phyloP scores from a whole-genome alignment of 208 protist genomes.

The Leishmania guyanensis region DNA sequence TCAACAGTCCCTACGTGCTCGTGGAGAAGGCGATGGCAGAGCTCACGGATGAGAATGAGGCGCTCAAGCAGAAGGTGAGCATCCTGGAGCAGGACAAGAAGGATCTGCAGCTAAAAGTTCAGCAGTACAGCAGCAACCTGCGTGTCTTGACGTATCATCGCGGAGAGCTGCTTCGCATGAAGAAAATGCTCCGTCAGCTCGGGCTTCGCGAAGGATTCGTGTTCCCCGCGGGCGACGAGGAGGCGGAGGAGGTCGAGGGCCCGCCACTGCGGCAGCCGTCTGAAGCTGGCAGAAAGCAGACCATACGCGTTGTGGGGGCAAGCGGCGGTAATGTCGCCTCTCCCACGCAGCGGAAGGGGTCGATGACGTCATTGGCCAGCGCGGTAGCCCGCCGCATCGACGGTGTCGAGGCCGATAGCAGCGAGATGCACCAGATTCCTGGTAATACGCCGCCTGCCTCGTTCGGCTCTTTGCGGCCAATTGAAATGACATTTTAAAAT shows the following conservation, averaged over 20 bases:
- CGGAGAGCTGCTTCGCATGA: slow-evolving; percentile 77
- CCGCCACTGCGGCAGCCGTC: background rate
- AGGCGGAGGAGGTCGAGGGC: slow-evolving; percentile 1
- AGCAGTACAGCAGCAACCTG: slow-evolving; percentile 60
- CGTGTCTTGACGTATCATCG: slow-evolving; percentile 71
- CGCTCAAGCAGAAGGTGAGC: slow-evolving; percentile 45
- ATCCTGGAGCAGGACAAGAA: slow-evolving; percentile 60
- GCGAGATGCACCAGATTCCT: background rate
- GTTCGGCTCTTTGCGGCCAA: slow-evolving; percentile 18
- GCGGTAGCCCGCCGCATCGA: background rate
- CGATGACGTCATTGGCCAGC: background rate
- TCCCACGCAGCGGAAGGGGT: background rate
- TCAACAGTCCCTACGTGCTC: slow-evolving; percentile 83
- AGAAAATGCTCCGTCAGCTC: slow-evolving; percentile 64
- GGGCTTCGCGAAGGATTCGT: slow-evolving; percentile 55
- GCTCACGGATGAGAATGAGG: slow-evolving; percentile 59
- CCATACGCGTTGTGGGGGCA: too few relatives aligned
- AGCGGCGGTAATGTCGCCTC: background rate
- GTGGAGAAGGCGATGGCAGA: slow-evolving; percentile 76
- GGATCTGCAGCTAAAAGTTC: slow-evolving; percentile 45
- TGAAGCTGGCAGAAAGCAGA: background rate
- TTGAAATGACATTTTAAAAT: slow-evolving; percentile 28
- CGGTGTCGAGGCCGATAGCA: background rate
- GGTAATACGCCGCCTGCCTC: slow-evolving; percentile 1
- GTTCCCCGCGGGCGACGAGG: slow-evolving; percentile 11